Base-by-base conservation (phyloP, 1,284 basidiomycete genomes). In the Cerrena zonata region DNA sequence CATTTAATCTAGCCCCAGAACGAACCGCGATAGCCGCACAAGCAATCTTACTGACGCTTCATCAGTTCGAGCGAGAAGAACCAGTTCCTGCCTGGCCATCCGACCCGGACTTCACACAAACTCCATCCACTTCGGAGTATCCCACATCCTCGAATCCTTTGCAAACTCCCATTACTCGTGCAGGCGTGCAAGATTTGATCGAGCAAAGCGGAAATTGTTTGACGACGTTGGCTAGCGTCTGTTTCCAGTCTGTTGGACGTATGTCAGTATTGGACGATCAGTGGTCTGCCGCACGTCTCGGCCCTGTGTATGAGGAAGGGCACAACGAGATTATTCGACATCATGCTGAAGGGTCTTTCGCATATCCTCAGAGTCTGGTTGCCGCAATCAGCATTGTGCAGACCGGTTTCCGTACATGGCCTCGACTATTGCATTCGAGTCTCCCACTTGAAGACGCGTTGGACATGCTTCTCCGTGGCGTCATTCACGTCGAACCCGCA, bases 251-350 rank as follows among this genome's bases (percentile, higher is more conserved):
- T 3, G 80, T 92, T 15, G 89, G 89, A 1, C 72, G 75, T 40
- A 86, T 94, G 78, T 85, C 86, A 13, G 74, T 95, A 34, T 86
- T 94, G 45, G 91, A 94, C 56, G 91, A 94, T 15, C 80, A 89
- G 51, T 91, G 87, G 78, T 77, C 80, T 4, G 62, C 76, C 2
- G 68, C 81, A 3, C 80, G 82, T 15, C 70, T 84, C 34, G 79
- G 79, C 45, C 77, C 81, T 0, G 70, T 80, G 0, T 81, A 82
- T 58, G 89, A 91, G 55, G 89, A 91, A 54, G 71, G 79, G 13
- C 80, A 80, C 57, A 83, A 74, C 64, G 77, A 77, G 50, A 64
- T 82, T 50, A 70, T 86, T 46, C 77, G 86, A 40, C 80, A 82
- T 27, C 89, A 92, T 61, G 75, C 78, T 0, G 85, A 89, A 56